Base-by-base conservation (phyloP, 2,329 filamentous ascomycete species). In the Zymoseptoria ardabiliae region DNA sequence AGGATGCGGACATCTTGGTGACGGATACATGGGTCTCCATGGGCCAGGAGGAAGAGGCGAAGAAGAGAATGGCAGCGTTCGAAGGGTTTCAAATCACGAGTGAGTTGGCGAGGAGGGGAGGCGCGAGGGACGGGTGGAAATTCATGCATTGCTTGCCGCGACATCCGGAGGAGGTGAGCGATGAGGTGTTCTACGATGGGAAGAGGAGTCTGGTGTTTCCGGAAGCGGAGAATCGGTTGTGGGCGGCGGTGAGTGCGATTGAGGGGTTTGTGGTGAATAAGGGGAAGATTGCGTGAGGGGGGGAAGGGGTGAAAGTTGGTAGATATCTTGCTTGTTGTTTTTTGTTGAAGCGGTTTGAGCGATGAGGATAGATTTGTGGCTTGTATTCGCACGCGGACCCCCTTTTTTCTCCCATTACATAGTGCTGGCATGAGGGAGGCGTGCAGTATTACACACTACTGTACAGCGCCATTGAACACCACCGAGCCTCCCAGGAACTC, bases 1-100 rank as follows among this genome's bases (percentile, higher is more conserved):
- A 89, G 77, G 79, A 87, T 64, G 93, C 94, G 2, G 88, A 99
- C 72, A 83, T 97, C 56, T 79, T 99, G 59, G 91, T 97, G 21
- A 99, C 94, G 0, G 94, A 99, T 71, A 99, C 94, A 0, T 99
- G 94, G 94, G 84, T 99, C 30, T 96, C 91, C 1, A 99, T 99
- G 94, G 94, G 94, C 53, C 93, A 97, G 76, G 94, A 99, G 75
- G 85, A 84, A 58, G 94, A 99, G 75, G 81, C 85, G 48, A 81
- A 86, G 66, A 88, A 88, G 79, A 82, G 90, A 55, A 73, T 97
- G 61, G 84, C 87, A 71, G 91, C 86, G 2, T 99, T 99, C 73
- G 82, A 83, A 28, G 92, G 93, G 13, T 99, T 92, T 76, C 93
- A 97, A 73, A 89, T 99, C 70, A 97, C 93, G 2, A 83, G 86